Evolutionary conservation across 345 rosid genomes (phyloP), one percentile per base, ranked within the genome.

Genomic region (Eucalyptus erythrocorys): DNA sequence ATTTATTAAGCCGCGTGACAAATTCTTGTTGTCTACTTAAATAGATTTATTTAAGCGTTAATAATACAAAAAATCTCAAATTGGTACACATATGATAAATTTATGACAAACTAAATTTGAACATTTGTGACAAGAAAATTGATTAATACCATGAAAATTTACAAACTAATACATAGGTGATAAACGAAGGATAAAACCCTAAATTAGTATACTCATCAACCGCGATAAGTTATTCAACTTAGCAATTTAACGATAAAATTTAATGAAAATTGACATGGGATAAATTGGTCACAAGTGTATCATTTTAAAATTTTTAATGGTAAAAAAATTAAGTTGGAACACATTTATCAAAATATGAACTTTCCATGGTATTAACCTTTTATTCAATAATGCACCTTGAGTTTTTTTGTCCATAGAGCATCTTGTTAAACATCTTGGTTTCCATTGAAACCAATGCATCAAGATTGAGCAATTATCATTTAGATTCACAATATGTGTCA

Each of bases 171-270:
- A 51, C 55, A 19, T 1, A 51, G 0, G 1, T 19, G 0, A 19
- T 1, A 51, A 51, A 51, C 0, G 0, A 0, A 51, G 2, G 1
- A 51, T 51, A 51, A 0, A 51, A 51, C 10, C 57, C 2, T 10
- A 3, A 51, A 51, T 3, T 19, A 51, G 26, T 1, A 51, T 1
- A 51, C 55, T 3, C 24, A 1, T 51, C 24, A 51, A 51, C 0
- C 0, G 24, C 0, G 0, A 51, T 0, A 1, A 19, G 1, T 7
- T 3, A 51, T 51, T 1, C 0, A 51, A 51, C 26, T 51, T 19
- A 19, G 1, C 0, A 51, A 51, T 51, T 51, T 51, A 1, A 51
- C 0, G 2, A 51, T 3, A 51, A 51, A 51, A 51, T 51, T 51
- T 1, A 51, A 51, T 51, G 0, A 51, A 51, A 51, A 51, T 0